Evolutionary conservation across 768 basidiomycete genomes (phyloP).

Genomic region (Hericium rajendrae): DNA sequence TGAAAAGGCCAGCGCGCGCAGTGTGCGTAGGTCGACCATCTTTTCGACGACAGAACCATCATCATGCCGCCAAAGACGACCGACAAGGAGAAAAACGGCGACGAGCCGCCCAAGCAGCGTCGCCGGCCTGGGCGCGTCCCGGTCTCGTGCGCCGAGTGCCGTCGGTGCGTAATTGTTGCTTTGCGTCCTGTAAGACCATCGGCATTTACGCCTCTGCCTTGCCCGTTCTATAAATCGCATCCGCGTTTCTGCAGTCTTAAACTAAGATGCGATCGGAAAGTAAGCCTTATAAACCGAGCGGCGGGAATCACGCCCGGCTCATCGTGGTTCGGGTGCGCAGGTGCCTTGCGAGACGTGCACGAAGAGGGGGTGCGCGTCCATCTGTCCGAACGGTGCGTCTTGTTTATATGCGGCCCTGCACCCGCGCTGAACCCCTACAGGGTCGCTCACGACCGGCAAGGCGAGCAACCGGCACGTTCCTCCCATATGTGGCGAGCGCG

Average conservation of each 20-base stretch:
- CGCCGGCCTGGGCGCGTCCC: conserved; percentile 17
- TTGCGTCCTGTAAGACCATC: neutral
- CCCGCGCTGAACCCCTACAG: conserved; percentile 21
- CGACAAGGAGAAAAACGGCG: neutral
- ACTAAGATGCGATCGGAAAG: conserved; percentile 57
- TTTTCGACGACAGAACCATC: no score
- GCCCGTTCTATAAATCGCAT: neutral
- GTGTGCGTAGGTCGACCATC: no score
- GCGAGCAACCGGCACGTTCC: conserved; percentile 37
- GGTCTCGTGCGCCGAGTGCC: conserved; percentile 27
- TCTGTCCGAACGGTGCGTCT: conserved; percentile 65
- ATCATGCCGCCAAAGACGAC: neutral
- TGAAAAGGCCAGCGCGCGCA: no score
- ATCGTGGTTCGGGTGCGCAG: conserved; percentile 22
- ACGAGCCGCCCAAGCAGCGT: conserved; percentile 4
- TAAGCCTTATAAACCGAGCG: conserved; percentile 18
- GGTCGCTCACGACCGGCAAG: conserved; percentile 46
- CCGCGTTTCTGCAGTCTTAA: conserved; percentile 41
- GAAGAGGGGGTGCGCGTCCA: conserved; percentile 61
- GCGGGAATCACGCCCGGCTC: neutral
- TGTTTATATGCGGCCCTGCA: neutral
- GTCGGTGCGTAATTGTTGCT: conserved; percentile 21
- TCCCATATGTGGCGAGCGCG: no score
- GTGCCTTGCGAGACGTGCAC: conserved; percentile 74
- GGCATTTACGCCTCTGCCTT: neutral